A percentile compares a stretch with the other conserved stretches of the same genome.
Evolutionary conservation across 1,284 basidiomycete species (phyloP).

Genomic region (Sporisorium exsertum): DNA sequence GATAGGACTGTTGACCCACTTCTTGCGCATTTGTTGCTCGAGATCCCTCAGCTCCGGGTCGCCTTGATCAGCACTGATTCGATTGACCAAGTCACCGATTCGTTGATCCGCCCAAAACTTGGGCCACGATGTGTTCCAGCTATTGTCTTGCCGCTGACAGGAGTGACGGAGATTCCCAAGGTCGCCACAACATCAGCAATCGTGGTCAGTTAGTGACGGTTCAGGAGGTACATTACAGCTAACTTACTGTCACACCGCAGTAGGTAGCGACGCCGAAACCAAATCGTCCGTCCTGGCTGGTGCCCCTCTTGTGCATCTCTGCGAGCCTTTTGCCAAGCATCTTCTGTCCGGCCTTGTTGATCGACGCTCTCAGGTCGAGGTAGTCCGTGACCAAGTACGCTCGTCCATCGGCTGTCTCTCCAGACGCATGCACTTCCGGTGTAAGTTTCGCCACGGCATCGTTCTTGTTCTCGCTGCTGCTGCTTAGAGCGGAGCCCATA

Average conservation of each 20-base stretch:
- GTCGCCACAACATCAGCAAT: background rate
- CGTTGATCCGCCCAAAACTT: conserved; percentile 42
- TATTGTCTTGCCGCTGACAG: conserved; percentile 36
- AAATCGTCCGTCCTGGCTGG: conserved; percentile 24
- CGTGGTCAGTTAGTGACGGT: no score
- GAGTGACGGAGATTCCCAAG: no score
- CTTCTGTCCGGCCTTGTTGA: conserved; percentile 19
- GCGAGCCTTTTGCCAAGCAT: conserved; percentile 27
- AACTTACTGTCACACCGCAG: conserved; percentile 40
- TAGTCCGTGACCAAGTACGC: conserved; percentile 43
- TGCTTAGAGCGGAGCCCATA: conserved; percentile 18
- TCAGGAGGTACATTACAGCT: no score
- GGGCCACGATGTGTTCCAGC: conserved; percentile 40
- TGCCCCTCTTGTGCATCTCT: conserved; percentile 36
- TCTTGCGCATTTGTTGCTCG: conserved; percentile 35
- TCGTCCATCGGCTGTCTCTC: conserved; percentile 18
- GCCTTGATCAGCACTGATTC: conserved; percentile 17
- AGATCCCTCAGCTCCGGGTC: conserved; percentile 35
- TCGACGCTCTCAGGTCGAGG: conserved; percentile 25
- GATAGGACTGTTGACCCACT: conserved; percentile 7
- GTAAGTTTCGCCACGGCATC: conserved; percentile 8
- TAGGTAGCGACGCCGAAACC: conserved; percentile 37
- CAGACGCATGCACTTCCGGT: conserved; percentile 35
- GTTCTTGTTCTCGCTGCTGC: background rate
- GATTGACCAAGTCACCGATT: conserved; percentile 35